Conservation (phyloP, 2,329 filamentous ascomycete species). For the Cordyceps cicadae region DNA sequence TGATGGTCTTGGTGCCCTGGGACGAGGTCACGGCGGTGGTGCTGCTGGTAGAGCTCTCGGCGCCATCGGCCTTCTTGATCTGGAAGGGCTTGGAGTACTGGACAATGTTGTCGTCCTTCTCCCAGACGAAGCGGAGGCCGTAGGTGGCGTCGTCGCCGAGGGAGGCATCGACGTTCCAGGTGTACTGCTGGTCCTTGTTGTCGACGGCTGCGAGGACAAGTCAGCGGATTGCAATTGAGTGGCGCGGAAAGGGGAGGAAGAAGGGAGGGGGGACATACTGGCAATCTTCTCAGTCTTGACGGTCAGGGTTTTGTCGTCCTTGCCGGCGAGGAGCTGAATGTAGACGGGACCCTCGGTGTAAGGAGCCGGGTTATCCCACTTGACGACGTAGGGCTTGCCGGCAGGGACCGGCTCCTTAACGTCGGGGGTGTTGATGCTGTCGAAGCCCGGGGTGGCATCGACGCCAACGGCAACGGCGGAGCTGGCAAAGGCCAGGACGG, state of each 20-base stretch:
- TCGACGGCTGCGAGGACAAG: constrained; percentile 23
- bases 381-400: constrained; percentile 41
- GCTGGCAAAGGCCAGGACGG: constrained; percentile 13
- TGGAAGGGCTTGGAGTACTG: constrained; percentile 57
- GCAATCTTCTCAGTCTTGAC: constrained; percentile 34
- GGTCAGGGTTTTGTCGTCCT: constrained; percentile 33
- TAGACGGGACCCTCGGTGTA: constrained; percentile 37
- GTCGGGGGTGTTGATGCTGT: constrained; percentile 43
- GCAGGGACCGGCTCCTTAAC: constrained; percentile 38
- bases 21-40: constrained; percentile 23
- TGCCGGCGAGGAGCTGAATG: constrained; percentile 49
- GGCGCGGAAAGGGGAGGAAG: background rate
- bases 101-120: constrained; percentile 40
- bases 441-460: constrained; percentile 45
- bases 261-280: constrained; percentile 34
- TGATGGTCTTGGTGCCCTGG: constrained; percentile 24
- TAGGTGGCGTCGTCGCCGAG: constrained; percentile 42
- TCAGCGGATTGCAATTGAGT: background rate
- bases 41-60: constrained; percentile 19
- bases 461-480: constrained; percentile 22
- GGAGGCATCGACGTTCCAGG: constrained; percentile 40
- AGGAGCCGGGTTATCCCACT: constrained; percentile 37
- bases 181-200: constrained; percentile 36
- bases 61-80: constrained; percentile 30
- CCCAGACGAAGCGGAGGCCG: constrained; percentile 47